Conservation (phyloP, 2,329 filamentous ascomycete species). For the Curvularia eragrostidis region DNA sequence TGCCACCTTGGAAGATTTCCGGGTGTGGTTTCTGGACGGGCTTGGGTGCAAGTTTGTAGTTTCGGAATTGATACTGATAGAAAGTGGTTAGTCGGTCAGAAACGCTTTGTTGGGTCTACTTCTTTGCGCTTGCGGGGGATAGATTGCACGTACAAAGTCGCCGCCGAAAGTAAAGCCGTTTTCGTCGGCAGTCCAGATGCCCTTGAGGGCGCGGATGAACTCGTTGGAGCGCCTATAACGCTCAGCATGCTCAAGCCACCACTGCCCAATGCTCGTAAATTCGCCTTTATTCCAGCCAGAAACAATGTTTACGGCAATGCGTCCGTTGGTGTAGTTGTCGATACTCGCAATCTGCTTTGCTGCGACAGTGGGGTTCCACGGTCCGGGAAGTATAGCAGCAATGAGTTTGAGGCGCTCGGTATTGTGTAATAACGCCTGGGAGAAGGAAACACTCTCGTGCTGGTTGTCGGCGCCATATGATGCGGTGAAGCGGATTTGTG, state of each 20-base stretch:
- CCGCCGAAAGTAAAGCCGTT: conserved; percentile 59
- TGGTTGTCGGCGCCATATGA: conserved; percentile 58
- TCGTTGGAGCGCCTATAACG: conserved; percentile 59
- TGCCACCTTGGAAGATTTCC: conserved; percentile 62
- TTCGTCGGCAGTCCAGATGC: conserved; percentile 57
- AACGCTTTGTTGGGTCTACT: not conserved
- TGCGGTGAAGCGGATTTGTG: conserved; percentile 62
- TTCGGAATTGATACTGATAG: conserved; percentile 56
- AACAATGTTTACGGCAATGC: conserved; percentile 61
- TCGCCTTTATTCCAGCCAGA: conserved; percentile 63
- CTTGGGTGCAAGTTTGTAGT: conserved; percentile 60
- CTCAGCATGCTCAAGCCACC: conserved; percentile 63
- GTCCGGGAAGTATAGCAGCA: conserved; percentile 56
- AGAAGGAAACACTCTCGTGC: conserved; percentile 61
- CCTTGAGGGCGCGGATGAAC: conserved; percentile 60
- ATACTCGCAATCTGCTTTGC: conserved; percentile 63
- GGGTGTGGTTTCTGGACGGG: conserved; percentile 59
- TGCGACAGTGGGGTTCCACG: conserved; percentile 53
- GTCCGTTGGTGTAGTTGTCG: conserved; percentile 60
- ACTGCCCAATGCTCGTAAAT: conserved; percentile 60
- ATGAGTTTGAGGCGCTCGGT: conserved; percentile 60
- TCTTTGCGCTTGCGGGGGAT: not conserved
- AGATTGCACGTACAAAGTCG: conserved; percentile 49
- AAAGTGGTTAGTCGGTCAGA: not conserved
- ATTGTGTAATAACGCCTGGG: conserved; percentile 56